These are phyloP conservation scores for Leccinum broughii DNA, from an alignment of 768 basidiomycete species.

Conservation along the genomic window DNA sequence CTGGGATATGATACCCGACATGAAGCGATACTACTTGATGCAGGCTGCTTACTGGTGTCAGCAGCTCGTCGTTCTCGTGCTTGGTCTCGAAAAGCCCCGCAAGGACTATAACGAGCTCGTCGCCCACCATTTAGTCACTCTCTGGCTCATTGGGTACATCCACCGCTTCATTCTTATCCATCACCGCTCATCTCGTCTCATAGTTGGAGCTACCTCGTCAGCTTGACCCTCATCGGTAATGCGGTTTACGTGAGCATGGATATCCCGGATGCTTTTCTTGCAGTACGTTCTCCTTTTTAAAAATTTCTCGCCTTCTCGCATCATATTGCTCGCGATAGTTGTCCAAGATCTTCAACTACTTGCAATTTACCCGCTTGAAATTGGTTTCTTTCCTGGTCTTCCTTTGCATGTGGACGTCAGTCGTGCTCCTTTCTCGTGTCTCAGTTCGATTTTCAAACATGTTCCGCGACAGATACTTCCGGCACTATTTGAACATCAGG, in stretches of 20 bases:
- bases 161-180: not conserved
- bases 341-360: constrained; percentile 87
- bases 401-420: constrained; percentile 79
- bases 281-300: constrained; percentile 47
- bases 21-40: constrained; percentile 93
- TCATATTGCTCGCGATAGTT: constrained; percentile 43
- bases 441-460: not conserved
- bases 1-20: constrained; percentile 79
- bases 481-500: constrained; percentile 84
- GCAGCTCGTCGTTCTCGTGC: constrained; percentile 81
- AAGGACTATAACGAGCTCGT: constrained; percentile 89
- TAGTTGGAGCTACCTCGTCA: constrained; percentile 84
- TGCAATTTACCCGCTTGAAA: constrained; percentile 66
- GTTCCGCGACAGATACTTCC: constrained; percentile 69
- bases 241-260: constrained; percentile 98
- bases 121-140: constrained; percentile 87
- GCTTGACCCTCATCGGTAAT: constrained; percentile 85
- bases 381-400: constrained; percentile 63
- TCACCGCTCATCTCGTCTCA: not conserved
- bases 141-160: constrained; percentile 88
- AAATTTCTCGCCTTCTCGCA: not conserved
- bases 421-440: constrained; percentile 12
- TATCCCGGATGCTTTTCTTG: constrained; percentile 85
- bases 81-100: constrained; percentile 90
- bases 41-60: constrained; percentile 95